phyloP scores from a whole-genome alignment of 257 asterid species.

The Primulina huaijiensis region DNA sequence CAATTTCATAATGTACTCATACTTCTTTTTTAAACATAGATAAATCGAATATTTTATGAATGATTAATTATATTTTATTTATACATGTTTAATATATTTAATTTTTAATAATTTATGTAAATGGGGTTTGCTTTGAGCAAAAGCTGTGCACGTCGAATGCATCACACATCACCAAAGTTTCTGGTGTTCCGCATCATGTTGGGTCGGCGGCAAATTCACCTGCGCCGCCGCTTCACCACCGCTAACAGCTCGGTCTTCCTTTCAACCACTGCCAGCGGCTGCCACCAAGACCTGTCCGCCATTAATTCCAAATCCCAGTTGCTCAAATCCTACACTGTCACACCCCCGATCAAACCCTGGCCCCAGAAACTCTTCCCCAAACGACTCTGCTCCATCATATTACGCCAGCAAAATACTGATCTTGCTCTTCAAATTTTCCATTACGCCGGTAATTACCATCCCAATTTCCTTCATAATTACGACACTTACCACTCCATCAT shows the following conservation, averaged over 20 bases:
- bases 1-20: too few relatives aligned
- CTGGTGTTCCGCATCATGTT: conserved; percentile 27
- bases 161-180: not conserved
- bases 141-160: too few relatives aligned
- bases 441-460: conserved; percentile 41
- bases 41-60: too few relatives aligned
- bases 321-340: conserved; percentile 40
- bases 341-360: conserved; percentile 94
- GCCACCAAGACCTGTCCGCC: conserved; percentile 42
- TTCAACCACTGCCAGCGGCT: conserved; percentile 28
- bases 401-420: conserved; percentile 35
- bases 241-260: not conserved
- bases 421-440: conserved; percentile 43
- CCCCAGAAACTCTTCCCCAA: conserved; percentile 64
- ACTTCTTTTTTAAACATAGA: too few relatives aligned
- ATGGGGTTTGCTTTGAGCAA: too few relatives aligned
- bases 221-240: conserved; percentile 31
- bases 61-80: too few relatives aligned
- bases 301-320: conserved; percentile 44
- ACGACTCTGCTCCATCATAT: conserved; percentile 37
- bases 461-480: conserved; percentile 44
- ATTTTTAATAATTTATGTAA: too few relatives aligned
- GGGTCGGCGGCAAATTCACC: conserved; percentile 23
- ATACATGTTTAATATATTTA: too few relatives aligned
- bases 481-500: conserved; percentile 70